phyloP scores from a whole-genome alignment of 805 yeast species.

The Candida peoriensis region DNA sequence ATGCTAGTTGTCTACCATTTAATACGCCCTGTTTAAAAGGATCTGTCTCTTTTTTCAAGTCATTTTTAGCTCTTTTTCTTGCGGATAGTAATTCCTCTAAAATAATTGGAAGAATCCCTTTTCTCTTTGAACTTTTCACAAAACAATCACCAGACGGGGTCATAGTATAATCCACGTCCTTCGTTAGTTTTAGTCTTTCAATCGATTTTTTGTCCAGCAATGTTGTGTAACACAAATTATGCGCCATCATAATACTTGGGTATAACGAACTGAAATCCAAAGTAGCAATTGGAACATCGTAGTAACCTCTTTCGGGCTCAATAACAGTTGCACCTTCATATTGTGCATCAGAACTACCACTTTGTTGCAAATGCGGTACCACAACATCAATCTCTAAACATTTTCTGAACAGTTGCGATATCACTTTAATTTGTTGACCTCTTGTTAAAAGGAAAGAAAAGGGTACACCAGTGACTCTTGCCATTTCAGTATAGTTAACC shows the following conservation, averaged over 20 bases:
- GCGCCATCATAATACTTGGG: constrained; percentile 99
- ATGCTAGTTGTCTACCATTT: constrained; percentile 95
- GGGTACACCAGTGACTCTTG: constrained; percentile 98
- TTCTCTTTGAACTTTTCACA: constrained; percentile 61
- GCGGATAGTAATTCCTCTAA: constrained; percentile 84
- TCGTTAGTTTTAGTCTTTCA: constrained; percentile 53
- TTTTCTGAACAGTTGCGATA: constrained; percentile 91
- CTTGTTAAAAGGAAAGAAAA: constrained; percentile 81
- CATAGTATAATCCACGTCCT: constrained; percentile 71
- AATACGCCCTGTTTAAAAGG: constrained; percentile 91
- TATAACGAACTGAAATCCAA: constrained; percentile 95
- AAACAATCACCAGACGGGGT: constrained; percentile 94
- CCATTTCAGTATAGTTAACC: constrained; percentile 98
- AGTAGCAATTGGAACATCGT: constrained; percentile 96
- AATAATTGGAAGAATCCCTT: constrained; percentile 91
- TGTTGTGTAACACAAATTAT: constrained; percentile 93
- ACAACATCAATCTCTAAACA: constrained; percentile 83
- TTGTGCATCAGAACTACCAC: constrained; percentile 78
- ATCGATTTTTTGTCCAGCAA: constrained; percentile 66
- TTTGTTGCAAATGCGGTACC: constrained; percentile 80
- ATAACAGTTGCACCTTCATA: constrained; percentile 99
- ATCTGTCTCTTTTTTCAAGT: constrained; percentile 87
- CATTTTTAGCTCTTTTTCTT: constrained; percentile 88
- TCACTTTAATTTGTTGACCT: constrained; percentile 97
- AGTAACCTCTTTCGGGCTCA: constrained; percentile 93